Percentiles rank a stretch among this genome's conserved stretches.
Evolutionary conservation across 139 green algal species (phyloP).

Genomic region (Mychonastes homosphaera): DNA sequence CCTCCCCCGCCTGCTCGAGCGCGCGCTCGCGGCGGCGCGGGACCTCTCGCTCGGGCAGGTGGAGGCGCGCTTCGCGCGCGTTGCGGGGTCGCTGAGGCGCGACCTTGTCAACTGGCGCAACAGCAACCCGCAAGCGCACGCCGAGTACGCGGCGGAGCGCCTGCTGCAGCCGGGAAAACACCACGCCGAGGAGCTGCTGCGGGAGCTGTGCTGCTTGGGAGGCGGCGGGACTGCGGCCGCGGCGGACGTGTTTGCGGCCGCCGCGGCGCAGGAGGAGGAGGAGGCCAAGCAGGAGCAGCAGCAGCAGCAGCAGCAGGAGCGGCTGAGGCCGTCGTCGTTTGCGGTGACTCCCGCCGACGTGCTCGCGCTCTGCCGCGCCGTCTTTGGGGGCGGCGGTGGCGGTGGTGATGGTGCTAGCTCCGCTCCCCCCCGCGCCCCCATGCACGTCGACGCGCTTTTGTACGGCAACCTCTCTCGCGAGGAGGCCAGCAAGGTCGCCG

Average conservation of each 20-base stretch:
- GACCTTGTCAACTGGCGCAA: slow-evolving; percentile 26
- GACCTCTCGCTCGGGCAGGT: slow-evolving; percentile 12
- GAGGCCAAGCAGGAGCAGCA: background rate
- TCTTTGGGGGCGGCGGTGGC: background rate
- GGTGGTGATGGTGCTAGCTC: too few relatives aligned
- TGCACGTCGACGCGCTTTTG: slow-evolving; percentile 24
- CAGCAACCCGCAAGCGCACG: slow-evolving; percentile 31
- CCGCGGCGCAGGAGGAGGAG: background rate
- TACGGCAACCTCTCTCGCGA: slow-evolving; percentile 27
- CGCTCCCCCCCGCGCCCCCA: too few relatives aligned
- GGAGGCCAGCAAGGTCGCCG: slow-evolving; percentile 1
- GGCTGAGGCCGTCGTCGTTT: background rate
- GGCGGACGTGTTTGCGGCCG: background rate
- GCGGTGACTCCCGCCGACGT: background rate
- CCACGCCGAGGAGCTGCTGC: slow-evolving; percentile 24
- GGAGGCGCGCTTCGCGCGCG: slow-evolving; percentile 9
- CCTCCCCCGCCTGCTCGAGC: slow-evolving; percentile 16
- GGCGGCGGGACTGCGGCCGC: background rate
- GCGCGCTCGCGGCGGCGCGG: slow-evolving; percentile 16
- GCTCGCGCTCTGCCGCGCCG: slow-evolving; percentile 7
- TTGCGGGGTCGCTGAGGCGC: slow-evolving; percentile 25
- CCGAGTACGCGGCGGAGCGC: slow-evolving; percentile 34
- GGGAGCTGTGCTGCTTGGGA: slow-evolving; percentile 3
- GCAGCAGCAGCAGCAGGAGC: background rate
- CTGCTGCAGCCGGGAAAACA: slow-evolving; percentile 33